Evolutionary conservation across 1,284 basidiomycete genomes (phyloP), one percentile per base, ranked within the genome.

Genomic region (Pholiota adiposa): DNA sequence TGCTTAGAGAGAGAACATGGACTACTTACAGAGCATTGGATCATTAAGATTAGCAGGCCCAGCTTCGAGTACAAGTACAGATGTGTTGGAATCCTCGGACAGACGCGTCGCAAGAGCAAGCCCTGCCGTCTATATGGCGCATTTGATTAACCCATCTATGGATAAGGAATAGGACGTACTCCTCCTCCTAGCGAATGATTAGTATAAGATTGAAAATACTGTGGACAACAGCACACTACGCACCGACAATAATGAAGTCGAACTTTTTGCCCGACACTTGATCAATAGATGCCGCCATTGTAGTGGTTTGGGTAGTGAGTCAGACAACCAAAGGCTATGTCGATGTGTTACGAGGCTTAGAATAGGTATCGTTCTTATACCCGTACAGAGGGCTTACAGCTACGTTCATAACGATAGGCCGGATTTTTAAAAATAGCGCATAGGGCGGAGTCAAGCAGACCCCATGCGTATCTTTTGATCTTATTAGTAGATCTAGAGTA

Each of bases 231-330:
- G 14, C 12, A 41, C 18, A 33, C 25, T 16, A 51, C 56, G 19
- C 11, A 55, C 58, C 58, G 12, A 59, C 50, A 6, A 59, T 31
- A 2, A 59, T 36, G 19, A 51, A 54, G 27, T 61, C 60, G 33
- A 54, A 54, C 18, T 19, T 51, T 16, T 49, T 54, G 8, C 36
- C 38, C 5, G 56, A 58, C 4, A 54, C 51, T 14, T 57, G 25
- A 29, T 53, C 25, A 44, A 54, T 57, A 33, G 34, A 25, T 6
- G 55, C 51, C 18, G 57, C n/a, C 57, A 59, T 59, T 11, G 36
- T 7, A 16, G 36, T 7, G 4, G 36, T 12, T 38, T 38, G 29
- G 29, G 11, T 31, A 11, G 29, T 31, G 29, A n/a, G n/a, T n/a
- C n/a, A n/a, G n/a, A n/a, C 29, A 31, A 31, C 29, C 5, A 31